Conservation (phyloP, 2,329 filamentous ascomycete genomes). For the Sporothrix globosa region DNA sequence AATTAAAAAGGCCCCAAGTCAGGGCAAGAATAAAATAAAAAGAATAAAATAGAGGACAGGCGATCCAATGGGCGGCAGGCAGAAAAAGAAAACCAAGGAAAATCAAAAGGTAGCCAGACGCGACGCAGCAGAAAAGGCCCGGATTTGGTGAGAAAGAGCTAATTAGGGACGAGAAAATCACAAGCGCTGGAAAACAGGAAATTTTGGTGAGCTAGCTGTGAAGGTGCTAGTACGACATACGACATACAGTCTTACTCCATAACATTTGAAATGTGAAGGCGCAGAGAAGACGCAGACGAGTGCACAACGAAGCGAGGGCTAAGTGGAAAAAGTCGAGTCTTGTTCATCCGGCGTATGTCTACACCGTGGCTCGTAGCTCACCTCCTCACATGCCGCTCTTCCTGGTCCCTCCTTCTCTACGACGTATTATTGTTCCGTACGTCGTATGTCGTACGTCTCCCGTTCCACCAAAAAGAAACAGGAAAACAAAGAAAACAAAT, state of each 20-base stretch:
- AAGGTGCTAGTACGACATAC: background rate
- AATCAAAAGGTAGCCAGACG: background rate
- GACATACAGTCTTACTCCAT: too few species aligned
- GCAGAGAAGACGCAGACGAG: background rate
- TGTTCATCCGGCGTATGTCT: too few species aligned
- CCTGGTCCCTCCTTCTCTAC: background rate
- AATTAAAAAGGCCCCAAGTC: background rate
- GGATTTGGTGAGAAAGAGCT: background rate
- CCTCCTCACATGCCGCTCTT: background rate
- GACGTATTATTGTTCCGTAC: background rate
- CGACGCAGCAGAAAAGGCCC: background rate
- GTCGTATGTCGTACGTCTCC: background rate
- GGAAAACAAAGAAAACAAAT: too few species aligned
- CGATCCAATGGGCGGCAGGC: too few species aligned
- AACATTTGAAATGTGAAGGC: too few species aligned
- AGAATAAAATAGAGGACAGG: too few species aligned
- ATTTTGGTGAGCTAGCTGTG: background rate
- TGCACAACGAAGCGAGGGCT: background rate
- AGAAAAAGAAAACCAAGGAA: background rate
- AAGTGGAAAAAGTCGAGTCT: conserved; percentile 10
- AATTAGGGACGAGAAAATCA: background rate
- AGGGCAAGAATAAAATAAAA: too few species aligned
- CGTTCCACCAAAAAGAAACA: background rate
- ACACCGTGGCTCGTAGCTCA: too few species aligned
- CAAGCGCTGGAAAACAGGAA: background rate